Base-by-base conservation (phyloP, 306 rosid species). In the Hippophae gyantsensis region DNA sequence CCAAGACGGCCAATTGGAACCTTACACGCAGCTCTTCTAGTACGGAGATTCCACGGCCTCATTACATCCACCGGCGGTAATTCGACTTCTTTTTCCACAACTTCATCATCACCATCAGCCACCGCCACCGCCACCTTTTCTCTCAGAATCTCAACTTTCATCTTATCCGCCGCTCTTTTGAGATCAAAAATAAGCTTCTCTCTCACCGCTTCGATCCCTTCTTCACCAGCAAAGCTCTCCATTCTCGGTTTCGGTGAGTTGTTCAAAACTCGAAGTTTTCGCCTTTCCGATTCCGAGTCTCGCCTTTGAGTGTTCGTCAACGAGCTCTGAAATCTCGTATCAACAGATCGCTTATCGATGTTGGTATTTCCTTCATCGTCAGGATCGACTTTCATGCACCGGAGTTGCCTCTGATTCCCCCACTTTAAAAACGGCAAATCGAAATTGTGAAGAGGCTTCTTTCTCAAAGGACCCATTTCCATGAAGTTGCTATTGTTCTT, bases 381-480 rank as follows among this genome's bases (percentile, higher is more conserved):
- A 50, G 77, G 13, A 26, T 56, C 64, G 45, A 67, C 67, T 68
- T 87, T 87, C 87, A 65, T 76, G 79, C 97, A 90, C 62, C 89
- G 48, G 48, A 90, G 85, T 69, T 72, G 47, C 74, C 73, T 87
- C 76, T 85, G 97, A 72, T n/a, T 84, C 73, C 95, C 97, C 97
- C 97, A 90, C 80, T 79, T 83, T 76, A 84, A 67, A 58, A 74
- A 82, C 10, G 97, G 87, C 65, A 87, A 58, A 67, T 70, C 70
- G 90, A 90, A 90, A 84, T 90, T 87, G 80, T 90, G 97, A 25
- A 87, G 89, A 65, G 81, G 80, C 78, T 81, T 90, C 61, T 85
- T 69, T 78, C 94, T 72, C 77, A 81, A 95, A 13, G 83, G 76
- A 53, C 78, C 88, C 76, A 72, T 78, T 47, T 82, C 97, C 97